Evolutionary conservation across 1,284 basidiomycete species (phyloP).

Genomic region (Austroboletus novae-zelandiae): DNA sequence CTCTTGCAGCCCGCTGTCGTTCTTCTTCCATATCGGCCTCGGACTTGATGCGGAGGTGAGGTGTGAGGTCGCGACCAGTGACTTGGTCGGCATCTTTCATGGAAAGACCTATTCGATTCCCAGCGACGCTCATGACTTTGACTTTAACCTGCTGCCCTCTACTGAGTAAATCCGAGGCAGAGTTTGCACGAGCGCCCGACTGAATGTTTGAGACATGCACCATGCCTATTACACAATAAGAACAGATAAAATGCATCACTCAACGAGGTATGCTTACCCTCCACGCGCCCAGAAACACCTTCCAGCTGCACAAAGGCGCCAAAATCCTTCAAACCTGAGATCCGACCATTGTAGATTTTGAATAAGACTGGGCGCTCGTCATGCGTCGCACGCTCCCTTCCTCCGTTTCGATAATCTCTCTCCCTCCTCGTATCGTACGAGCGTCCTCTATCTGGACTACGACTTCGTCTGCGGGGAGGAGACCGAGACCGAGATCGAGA

Average conservation of each 20-base stretch:
- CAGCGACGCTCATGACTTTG: conserved; percentile 93
- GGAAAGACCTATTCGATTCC: conserved; percentile 78
- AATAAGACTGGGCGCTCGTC: conserved; percentile 88
- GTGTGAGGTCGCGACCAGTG: conserved; percentile 87
- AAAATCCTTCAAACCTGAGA: conserved; percentile 90
- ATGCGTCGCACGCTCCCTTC: conserved; percentile 40
- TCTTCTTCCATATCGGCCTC: conserved; percentile 90
- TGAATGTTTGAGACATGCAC: conserved; percentile 95
- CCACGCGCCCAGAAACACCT: conserved; percentile 80
- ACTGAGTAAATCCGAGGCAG: conserved; percentile 83
- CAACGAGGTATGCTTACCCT: conserved; percentile 56
- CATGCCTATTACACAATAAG: conserved; percentile 61
- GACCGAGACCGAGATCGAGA: conserved; percentile 39
- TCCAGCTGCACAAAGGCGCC: conserved; percentile 93
- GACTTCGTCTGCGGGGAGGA: conserved; percentile 50
- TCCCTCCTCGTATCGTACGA: conserved; percentile 44
- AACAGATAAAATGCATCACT: neutral
- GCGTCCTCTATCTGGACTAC: conserved; percentile 54
- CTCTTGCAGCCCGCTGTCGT: conserved; percentile 55
- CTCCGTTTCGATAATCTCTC: conserved; percentile 33
- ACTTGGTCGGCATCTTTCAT: conserved; percentile 98
- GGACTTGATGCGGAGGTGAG: conserved; percentile 90
- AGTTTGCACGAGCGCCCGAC: conserved; percentile 78
- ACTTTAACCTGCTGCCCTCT: conserved; percentile 88
- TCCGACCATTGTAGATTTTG: conserved; percentile 92